These are phyloP conservation scores for Thielaviopsis musarum DNA, from an alignment of 2,329 filamentous ascomycete genomes.

Conservation along the genomic window DNA sequence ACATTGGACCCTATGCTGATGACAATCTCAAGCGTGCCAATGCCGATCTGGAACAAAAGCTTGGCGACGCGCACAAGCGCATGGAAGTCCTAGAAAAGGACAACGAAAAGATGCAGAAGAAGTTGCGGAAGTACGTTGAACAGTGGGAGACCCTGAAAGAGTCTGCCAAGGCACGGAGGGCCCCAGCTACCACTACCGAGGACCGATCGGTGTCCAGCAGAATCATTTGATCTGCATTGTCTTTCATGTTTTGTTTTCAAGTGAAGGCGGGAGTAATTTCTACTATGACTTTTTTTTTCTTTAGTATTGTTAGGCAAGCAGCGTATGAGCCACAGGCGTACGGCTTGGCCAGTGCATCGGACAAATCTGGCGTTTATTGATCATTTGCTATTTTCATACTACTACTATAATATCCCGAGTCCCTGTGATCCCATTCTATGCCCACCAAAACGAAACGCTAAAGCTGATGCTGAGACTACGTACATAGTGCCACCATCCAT, in stretches of 20 bases:
- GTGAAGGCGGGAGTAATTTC: too few relatives aligned
- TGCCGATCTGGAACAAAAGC: slow-evolving; percentile 50
- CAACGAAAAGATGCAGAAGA: slow-evolving; percentile 37
- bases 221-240: slow-evolving; percentile 10
- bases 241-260: background rate
- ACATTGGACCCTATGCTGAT: slow-evolving; percentile 15
- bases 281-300: background rate
- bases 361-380: background rate
- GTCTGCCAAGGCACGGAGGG: slow-evolving; percentile 37
- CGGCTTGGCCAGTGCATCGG: background rate
- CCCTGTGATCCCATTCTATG: slow-evolving; percentile 21
- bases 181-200: slow-evolving; percentile 2
- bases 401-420: background rate
- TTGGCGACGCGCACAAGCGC: slow-evolving; percentile 39
- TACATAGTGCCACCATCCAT: slow-evolving; percentile 98
- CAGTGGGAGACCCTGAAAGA: slow-evolving; percentile 46
- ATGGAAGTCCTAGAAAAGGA: slow-evolving; percentile 50
- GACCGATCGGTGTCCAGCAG: slow-evolving; percentile 7
- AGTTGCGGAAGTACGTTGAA: slow-evolving; percentile 40
- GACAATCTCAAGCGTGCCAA: slow-evolving; percentile 31
- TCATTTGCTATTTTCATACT: background rate
- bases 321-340: background rate
- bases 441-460: slow-evolving; percentile 97
- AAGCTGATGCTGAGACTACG: slow-evolving; percentile 71
- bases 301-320: background rate